A percentile compares a stretch with the other conserved stretches of the same genome.
phyloP scores from a whole-genome alignment of 1,284 basidiomycete genomes.

The Apiotrichum siamense region DNA sequence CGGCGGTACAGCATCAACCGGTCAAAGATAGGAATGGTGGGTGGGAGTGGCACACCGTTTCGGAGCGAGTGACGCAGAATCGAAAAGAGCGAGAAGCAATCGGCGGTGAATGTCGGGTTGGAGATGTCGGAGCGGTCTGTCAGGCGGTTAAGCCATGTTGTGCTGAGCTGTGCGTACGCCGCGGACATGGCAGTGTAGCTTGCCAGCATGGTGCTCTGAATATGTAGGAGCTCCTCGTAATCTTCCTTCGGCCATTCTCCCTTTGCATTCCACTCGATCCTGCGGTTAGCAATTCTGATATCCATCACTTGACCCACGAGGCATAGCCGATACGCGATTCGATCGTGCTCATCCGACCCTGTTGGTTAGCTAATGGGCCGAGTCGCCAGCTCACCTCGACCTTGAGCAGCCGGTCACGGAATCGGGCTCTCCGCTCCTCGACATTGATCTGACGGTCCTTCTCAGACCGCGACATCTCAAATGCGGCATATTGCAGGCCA shows the following conservation, averaged over 20 bases:
- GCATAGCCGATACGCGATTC: conserved; percentile 31
- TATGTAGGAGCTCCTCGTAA: conserved; percentile 30
- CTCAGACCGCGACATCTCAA: conserved; percentile 27
- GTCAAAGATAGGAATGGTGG: conserved; percentile 42
- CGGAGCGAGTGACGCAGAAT: conserved; percentile 36
- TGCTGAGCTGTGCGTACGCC: conserved; percentile 32
- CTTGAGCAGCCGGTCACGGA: conserved; percentile 27
- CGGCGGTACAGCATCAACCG: conserved; percentile 31
- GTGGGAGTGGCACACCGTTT: conserved; percentile 34
- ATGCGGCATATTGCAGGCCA: conserved; percentile 31
- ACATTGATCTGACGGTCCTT: background rate
- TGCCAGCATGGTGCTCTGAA: conserved; percentile 28
- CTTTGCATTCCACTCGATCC: conserved; percentile 32
- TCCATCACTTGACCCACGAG: conserved; percentile 14
- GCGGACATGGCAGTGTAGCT: conserved; percentile 32
- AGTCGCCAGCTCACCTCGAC: conserved; percentile 26
- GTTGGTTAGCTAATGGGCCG: background rate
- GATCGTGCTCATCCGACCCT: conserved; percentile 15
- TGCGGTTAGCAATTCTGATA: background rate
- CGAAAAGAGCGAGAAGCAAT: conserved; percentile 37
- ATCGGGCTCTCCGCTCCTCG: conserved; percentile 17
- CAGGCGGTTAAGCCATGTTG: conserved; percentile 27
- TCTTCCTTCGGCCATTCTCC: conserved; percentile 44
- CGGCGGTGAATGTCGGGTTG: conserved; percentile 43
- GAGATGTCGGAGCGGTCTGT: conserved; percentile 23